Conservation (phyloP, 2,329 filamentous ascomycete species). For the Geosmithia putterillii region DNA sequence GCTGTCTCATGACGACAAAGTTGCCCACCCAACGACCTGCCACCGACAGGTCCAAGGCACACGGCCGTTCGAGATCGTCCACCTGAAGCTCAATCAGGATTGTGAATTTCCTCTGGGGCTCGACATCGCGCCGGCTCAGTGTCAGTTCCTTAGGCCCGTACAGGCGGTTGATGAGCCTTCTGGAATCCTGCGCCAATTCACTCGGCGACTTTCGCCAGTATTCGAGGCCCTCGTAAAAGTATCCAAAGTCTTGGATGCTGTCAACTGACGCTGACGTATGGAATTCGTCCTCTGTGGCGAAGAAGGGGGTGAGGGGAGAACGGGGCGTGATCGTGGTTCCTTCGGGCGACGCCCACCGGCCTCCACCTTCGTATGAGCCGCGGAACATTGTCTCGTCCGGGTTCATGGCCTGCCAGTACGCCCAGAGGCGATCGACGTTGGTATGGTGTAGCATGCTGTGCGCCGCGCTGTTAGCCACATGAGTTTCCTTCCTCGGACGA, state of each 20-base stretch:
- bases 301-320: conserved; percentile 39
- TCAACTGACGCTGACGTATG: conserved; percentile 26
- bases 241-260: conserved; percentile 21
- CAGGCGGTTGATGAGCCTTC: conserved; percentile 17
- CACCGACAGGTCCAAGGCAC: conserved; percentile 19
- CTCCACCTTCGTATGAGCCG: conserved; percentile 17
- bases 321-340: conserved; percentile 27
- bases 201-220: conserved; percentile 16
- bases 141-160: conserved; percentile 10
- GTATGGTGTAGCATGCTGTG: conserved; percentile 32
- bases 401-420: conserved; percentile 36
- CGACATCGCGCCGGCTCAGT: not conserved
- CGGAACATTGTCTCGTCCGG: conserved; percentile 21
- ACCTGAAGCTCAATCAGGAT: conserved; percentile 19
- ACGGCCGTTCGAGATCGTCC: conserved; percentile 20
- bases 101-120: conserved; percentile 19
- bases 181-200: conserved; percentile 17
- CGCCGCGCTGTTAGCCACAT: not conserved
- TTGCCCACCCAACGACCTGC: conserved; percentile 17
- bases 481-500: not conserved
- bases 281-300: conserved; percentile 20
- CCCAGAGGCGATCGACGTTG: conserved; percentile 53
- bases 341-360: conserved; percentile 25
- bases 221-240: conserved; percentile 24
- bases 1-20: conserved; percentile 23